phyloP scores from a whole-genome alignment of 495 filamentous ascomycete genomes.

The Xylaria acuta region DNA sequence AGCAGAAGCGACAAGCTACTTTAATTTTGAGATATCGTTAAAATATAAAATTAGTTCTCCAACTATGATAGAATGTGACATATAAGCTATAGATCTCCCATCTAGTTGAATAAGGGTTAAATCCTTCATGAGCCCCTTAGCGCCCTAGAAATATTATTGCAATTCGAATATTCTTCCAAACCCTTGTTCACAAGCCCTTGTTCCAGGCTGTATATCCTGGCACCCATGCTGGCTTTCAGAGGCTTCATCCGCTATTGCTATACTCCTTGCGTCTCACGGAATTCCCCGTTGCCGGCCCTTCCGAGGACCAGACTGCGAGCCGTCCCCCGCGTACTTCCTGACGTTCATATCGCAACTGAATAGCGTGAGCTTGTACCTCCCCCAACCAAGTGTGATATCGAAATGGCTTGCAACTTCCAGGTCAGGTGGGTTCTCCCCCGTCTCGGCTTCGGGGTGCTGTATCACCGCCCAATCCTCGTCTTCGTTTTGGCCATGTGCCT shows the following conservation, averaged over 20 bases:
- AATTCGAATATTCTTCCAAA: too few relatives aligned
- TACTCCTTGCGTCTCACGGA: background rate
- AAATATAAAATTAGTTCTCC: too few relatives aligned
- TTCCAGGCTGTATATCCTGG: background rate
- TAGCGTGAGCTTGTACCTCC: background rate
- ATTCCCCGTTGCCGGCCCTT: background rate
- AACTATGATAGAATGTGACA: too few relatives aligned
- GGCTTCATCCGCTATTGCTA: too few relatives aligned
- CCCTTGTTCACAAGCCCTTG: too few relatives aligned
- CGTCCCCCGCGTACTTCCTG: background rate
- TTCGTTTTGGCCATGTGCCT: background rate
- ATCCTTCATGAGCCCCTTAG: too few relatives aligned
- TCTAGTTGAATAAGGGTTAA: too few relatives aligned
- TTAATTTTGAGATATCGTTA: too few relatives aligned
- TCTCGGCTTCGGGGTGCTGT: background rate
- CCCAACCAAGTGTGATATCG: background rate
- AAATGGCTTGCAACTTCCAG: background rate
- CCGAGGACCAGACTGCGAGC: background rate
- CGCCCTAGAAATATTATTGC: too few relatives aligned
- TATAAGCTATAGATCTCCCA: too few relatives aligned
- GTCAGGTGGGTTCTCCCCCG: background rate
- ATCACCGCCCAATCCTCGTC: constrained; percentile 4
- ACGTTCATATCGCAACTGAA: background rate
- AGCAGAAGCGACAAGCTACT: too few relatives aligned
- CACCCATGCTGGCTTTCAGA: background rate